Conservation (phyloP, 257 asterid genomes). For the Verbascum thapsus region DNA sequence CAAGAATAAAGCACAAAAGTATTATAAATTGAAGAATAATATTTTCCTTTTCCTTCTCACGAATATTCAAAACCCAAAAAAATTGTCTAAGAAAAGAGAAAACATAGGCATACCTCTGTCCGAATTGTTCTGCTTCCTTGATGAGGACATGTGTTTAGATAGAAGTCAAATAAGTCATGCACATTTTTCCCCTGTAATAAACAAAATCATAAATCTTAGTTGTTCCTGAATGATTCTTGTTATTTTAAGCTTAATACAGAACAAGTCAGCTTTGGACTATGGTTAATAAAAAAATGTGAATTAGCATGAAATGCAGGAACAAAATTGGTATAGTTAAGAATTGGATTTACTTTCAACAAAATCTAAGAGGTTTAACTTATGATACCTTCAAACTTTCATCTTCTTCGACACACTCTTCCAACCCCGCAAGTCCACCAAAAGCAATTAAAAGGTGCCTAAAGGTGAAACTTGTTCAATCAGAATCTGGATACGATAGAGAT, state of each 20-base stretch:
- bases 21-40: too few species aligned
- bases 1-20: too few species aligned
- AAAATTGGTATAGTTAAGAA: not conserved
- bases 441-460: constrained; percentile 90
- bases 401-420: constrained; percentile 93
- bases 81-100: not conserved
- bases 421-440: constrained; percentile 97
- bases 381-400: constrained; percentile 72
- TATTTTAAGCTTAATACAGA: not conserved
- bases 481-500: not conserved
- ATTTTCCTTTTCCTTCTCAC: too few species aligned
- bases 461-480: not conserved
- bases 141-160: constrained; percentile 83
- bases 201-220: not conserved
- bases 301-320: not conserved
- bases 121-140: constrained; percentile 99
- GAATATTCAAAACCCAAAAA: too few species aligned
- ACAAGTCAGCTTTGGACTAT: not conserved
- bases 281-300: not conserved
- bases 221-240: not conserved
- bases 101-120: constrained; percentile 58
- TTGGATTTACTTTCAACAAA: not conserved
- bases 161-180: constrained; percentile 58
- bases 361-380: not conserved
- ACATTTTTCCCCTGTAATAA: constrained; percentile 69